Conservation (phyloP, 176 grass and related monocot species). For the Carex myosuroides region DNA sequence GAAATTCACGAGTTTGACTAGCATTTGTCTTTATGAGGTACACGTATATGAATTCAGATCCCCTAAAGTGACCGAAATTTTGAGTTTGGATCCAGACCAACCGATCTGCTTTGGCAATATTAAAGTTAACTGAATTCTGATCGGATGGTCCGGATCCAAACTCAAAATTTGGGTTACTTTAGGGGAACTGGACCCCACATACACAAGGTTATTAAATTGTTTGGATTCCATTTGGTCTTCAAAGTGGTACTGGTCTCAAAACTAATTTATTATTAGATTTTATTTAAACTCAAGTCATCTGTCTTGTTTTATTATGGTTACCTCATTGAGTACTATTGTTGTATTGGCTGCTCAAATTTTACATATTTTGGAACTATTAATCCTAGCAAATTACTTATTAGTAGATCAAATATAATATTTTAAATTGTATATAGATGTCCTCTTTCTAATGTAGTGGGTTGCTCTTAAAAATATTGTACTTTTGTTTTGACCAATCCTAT, state of each 20-base stretch:
- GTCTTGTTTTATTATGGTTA: neutral
- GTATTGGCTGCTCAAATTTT: neutral
- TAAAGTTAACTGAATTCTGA: no score
- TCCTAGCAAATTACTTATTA: neutral
- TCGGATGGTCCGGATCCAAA: no score
- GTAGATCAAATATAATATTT: neutral
- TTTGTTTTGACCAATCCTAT: neutral
- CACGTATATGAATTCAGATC: no score
- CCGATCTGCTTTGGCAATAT: no score
- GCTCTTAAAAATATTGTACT: neutral
- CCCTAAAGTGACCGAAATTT: no score
- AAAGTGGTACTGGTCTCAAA: neutral
- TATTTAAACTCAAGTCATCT: neutral
- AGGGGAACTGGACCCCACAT: no score
- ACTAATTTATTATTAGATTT: neutral
- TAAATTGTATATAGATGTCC: neutral
- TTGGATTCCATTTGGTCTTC: neutral
- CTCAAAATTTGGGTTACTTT: no score
- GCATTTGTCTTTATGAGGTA: neutral
- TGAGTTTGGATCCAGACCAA: no score
- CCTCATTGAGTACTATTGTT: neutral
- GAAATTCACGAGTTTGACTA: neutral
- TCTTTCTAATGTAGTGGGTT: neutral
- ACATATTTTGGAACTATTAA: neutral
- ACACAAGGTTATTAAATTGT: neutral